These are phyloP conservation scores for Quillaja saponaria DNA, from an alignment of 306 rosid genomes.

Conservation along the genomic window DNA sequence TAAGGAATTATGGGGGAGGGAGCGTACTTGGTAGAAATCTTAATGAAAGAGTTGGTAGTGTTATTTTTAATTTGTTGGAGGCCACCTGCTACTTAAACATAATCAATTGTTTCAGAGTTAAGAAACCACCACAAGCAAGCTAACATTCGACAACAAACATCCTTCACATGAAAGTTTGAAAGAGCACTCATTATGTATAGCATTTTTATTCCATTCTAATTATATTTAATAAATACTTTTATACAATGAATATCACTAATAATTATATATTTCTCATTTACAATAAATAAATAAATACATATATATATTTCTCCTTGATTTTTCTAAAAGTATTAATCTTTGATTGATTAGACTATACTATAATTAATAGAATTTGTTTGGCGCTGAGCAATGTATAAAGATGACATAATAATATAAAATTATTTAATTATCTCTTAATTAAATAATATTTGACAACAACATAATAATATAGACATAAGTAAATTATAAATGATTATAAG, in stretches of 20 bases:
- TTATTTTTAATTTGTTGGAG: constrained; percentile 23
- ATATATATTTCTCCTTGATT: background rate
- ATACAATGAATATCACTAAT: background rate
- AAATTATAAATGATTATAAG: too few relatives aligned
- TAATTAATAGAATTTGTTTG: too few relatives aligned
- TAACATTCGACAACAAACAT: constrained; percentile 20
- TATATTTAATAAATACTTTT: background rate
- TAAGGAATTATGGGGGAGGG: constrained; percentile 14
- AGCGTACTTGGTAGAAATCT: constrained; percentile 7
- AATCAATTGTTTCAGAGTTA: constrained; percentile 28
- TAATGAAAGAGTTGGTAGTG: too few relatives aligned
- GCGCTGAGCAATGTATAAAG: too few relatives aligned
- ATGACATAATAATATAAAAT: too few relatives aligned
- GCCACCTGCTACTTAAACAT: background rate
- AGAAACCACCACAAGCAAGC: constrained; percentile 36
- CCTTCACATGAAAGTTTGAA: constrained; percentile 20
- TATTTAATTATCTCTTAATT: too few relatives aligned
- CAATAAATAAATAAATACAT: constrained; percentile 7
- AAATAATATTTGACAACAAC: too few relatives aligned
- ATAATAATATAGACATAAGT: too few relatives aligned
- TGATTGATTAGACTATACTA: too few relatives aligned
- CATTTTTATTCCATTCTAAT: too few relatives aligned
- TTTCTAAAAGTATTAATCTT: background rate
- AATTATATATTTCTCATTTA: constrained; percentile 5
- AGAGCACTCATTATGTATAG: background rate